phyloP scores from a whole-genome alignment of 2,329 filamentous ascomycete genomes.

The Albophoma yamanashiensis region DNA sequence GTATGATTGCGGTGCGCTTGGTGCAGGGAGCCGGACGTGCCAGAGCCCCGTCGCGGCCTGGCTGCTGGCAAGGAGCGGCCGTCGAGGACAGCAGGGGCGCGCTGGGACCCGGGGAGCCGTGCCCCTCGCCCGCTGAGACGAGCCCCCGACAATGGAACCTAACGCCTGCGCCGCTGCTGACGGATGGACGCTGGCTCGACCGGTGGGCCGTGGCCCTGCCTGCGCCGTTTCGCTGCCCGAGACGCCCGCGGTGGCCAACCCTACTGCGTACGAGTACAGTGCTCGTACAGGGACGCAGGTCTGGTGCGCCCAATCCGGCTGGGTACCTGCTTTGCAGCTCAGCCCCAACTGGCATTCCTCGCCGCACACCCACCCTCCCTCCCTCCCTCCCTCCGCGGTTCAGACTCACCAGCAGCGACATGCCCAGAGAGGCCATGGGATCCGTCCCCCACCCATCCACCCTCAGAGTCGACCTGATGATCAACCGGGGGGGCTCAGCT shows the following conservation, averaged over 20 bases:
- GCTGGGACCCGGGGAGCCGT: background rate
- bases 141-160: background rate
- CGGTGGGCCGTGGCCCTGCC: background rate
- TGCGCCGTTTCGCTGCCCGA: background rate
- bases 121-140: background rate
- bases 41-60: background rate
- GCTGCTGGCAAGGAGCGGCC: background rate
- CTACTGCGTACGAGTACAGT: no score
- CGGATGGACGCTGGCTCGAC: background rate
- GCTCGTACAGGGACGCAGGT: no score
- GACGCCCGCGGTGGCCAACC: background rate
- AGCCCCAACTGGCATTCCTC: background rate
- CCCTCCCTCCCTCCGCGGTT: no score
- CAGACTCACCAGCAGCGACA: background rate
- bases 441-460: background rate
- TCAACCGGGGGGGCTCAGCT: conserved; percentile 7
- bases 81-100: background rate
- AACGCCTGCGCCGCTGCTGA: background rate
- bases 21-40: background rate
- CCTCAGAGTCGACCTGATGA: conserved; percentile 9
- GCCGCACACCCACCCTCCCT: background rate
- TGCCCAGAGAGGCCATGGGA: background rate
- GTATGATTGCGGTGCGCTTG: background rate
- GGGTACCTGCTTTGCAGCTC: background rate
- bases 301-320: background rate